phyloP scores from a whole-genome alignment of 345 rosid genomes.

The Euphorbia tirucalli region DNA sequence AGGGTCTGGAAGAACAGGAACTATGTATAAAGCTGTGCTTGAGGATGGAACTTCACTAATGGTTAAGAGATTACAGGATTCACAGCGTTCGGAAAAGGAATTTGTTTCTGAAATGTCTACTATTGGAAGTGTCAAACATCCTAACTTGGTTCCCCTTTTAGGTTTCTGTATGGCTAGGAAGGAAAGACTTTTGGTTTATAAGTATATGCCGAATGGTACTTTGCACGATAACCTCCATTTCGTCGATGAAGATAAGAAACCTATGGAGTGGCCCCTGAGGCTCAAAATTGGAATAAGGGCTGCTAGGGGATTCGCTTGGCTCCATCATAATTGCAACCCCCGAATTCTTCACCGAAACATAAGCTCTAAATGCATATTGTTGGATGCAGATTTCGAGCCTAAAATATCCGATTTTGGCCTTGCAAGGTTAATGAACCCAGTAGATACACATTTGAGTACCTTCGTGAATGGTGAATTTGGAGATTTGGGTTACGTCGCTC shows the following conservation, averaged over 20 bases:
- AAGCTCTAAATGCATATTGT: constrained; percentile 86
- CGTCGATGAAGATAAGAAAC: constrained; percentile 39
- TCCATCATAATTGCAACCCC: constrained; percentile 93
- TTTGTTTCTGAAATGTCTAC: constrained; percentile 78
- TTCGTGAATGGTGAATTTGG: constrained; percentile 97
- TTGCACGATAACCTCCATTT: constrained; percentile 59
- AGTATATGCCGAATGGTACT: constrained; percentile 70
- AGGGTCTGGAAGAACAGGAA: constrained; percentile 84
- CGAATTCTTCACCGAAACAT: constrained; percentile 90
- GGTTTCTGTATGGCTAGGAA: constrained; percentile 69
- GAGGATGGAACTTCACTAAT: constrained; percentile 70
- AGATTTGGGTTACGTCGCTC: constrained; percentile 93
- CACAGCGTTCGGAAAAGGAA: constrained; percentile 82
- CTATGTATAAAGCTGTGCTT: constrained; percentile 74
- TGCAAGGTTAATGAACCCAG: constrained; percentile 93
- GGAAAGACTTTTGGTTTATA: constrained; percentile 79
- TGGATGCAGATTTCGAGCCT: constrained; percentile 78
- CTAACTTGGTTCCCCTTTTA: constrained; percentile 81
- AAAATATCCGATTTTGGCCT: constrained; percentile 94
- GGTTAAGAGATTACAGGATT: constrained; percentile 91
- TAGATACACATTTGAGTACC: constrained; percentile 91
- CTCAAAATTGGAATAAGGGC: constrained; percentile 80
- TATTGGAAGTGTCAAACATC: constrained; percentile 73
- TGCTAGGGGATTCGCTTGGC: constrained; percentile 90
- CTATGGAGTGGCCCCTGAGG: constrained; percentile 85